Conservation (phyloP, 768 basidiomycete genomes). For the Suillus subluteus region DNA sequence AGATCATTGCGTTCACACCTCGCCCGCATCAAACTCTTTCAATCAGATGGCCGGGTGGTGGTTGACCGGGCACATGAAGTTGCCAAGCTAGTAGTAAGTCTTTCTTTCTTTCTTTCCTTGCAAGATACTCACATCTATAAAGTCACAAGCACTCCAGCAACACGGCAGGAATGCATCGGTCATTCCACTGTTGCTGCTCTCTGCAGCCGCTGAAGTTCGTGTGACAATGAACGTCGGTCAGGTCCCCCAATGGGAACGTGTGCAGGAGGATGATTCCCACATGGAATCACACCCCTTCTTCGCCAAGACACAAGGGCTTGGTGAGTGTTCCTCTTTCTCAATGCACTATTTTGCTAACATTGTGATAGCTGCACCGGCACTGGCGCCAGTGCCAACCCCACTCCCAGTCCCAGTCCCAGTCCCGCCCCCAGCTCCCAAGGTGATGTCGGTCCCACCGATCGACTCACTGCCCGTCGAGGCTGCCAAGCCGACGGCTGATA, state of each 20-base stretch:
- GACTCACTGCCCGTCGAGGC: neutral
- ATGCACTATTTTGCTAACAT: neutral
- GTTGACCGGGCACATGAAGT: too few species aligned
- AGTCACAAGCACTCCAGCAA: too few species aligned
- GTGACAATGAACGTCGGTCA: neutral
- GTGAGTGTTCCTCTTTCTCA: neutral
- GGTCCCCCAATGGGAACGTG: neutral
- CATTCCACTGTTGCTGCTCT: neutral
- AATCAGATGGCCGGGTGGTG: too few species aligned
- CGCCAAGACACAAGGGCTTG: too few species aligned
- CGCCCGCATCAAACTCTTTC: rapidly evolving
- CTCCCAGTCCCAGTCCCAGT: too few species aligned
- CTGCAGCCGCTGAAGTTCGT: neutral
- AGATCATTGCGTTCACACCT: rapidly evolving
- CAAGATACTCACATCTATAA: too few species aligned
- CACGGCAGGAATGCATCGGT: too few species aligned
- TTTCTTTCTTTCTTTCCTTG: too few species aligned
- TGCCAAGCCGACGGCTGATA: neutral
- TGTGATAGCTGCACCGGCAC: too few species aligned
- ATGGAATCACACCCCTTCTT: neutral
- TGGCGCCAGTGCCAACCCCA: too few species aligned
- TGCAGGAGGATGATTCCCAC: neutral
- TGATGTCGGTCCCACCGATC: neutral
- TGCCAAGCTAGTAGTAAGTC: too few species aligned
- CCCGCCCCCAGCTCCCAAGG: too few species aligned